These are phyloP conservation scores for Saussurea involucrata DNA, from an alignment of 129 eudicot genomes.

Conservation along the genomic window DNA sequence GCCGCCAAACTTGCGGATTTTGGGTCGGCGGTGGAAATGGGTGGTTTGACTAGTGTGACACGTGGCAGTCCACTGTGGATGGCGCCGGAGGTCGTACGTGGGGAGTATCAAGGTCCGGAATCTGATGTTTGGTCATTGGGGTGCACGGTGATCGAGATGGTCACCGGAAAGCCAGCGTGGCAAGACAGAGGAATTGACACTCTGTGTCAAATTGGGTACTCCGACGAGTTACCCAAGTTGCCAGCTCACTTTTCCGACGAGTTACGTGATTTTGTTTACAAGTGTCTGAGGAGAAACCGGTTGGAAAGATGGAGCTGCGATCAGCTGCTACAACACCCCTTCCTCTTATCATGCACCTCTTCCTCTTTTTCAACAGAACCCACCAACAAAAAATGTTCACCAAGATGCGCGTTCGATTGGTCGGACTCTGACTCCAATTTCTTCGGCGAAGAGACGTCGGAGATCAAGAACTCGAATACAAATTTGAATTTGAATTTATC, in stretches of 20 bases:
- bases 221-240: slow-evolving; percentile 41
- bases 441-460: slow-evolving; percentile 20
- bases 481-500: not conserved
- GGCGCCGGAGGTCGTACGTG: slow-evolving; percentile 81
- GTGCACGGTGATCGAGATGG: slow-evolving; percentile 78
- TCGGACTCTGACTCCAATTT: slow-evolving; percentile 11
- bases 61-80: slow-evolving; percentile 91
- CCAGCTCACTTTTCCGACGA: slow-evolving; percentile 40
- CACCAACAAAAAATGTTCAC: slow-evolving; percentile 32
- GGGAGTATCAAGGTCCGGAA: slow-evolving; percentile 72
- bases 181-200: slow-evolving; percentile 49
- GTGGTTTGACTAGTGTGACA: not conserved
- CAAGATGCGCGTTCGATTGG: slow-evolving; percentile 63
- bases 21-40: slow-evolving; percentile 49
- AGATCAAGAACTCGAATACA: not conserved
- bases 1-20: slow-evolving; percentile 68
- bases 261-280: slow-evolving; percentile 50
- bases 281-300: slow-evolving; percentile 40
- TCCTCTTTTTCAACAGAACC: not conserved
- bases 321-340: slow-evolving; percentile 66
- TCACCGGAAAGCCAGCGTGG: slow-evolving; percentile 78
- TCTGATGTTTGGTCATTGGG: slow-evolving; percentile 84
- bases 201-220: slow-evolving; percentile 48
- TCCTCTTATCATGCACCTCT: slow-evolving; percentile 14
- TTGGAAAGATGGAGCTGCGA: slow-evolving; percentile 61